Evolutionary conservation across 2,329 filamentous ascomycete species (phyloP).

Genomic region (Botrytis squamosa): DNA sequence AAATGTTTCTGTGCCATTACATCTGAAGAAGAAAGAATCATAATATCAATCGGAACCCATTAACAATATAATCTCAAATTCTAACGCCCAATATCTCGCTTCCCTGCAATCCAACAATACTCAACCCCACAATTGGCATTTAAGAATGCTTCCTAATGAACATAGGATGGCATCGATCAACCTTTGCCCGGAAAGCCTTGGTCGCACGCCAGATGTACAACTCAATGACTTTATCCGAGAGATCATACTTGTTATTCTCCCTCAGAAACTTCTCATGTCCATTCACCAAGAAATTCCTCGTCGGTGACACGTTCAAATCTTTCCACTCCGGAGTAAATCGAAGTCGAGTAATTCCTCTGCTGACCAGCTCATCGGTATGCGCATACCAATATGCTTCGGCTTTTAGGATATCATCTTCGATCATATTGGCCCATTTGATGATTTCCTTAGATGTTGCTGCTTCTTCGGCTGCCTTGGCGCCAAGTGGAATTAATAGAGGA

Average conservation of each 20-base stretch:
- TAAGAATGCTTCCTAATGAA: neutral
- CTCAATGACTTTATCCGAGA: neutral
- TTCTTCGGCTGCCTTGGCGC: neutral
- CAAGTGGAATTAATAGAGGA: neutral
- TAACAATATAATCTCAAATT: neutral
- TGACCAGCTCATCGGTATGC: neutral
- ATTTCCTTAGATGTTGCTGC: neutral
- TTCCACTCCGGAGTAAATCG: neutral
- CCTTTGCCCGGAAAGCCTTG: neutral
- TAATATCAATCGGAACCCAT: neutral
- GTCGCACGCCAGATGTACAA: neutral
- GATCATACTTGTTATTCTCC: neutral
- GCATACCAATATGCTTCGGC: neutral
- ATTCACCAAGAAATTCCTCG: neutral
- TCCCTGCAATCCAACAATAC: neutral
- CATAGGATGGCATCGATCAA: neutral
- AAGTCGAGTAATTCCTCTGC: neutral
- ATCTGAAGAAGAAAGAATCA: accelerated
- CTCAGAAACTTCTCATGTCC: neutral
- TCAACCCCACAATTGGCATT: accelerated
- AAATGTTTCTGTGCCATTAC: accelerated
- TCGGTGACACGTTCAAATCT: neutral
- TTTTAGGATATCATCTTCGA: neutral
- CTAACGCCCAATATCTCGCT: accelerated
- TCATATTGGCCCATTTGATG: neutral